A percentile compares a stretch with the other conserved stretches of the same genome.
Conservation (phyloP, 2,329 filamentous ascomycete species). For the Parasarocladium wereldwijsianum region DNA sequence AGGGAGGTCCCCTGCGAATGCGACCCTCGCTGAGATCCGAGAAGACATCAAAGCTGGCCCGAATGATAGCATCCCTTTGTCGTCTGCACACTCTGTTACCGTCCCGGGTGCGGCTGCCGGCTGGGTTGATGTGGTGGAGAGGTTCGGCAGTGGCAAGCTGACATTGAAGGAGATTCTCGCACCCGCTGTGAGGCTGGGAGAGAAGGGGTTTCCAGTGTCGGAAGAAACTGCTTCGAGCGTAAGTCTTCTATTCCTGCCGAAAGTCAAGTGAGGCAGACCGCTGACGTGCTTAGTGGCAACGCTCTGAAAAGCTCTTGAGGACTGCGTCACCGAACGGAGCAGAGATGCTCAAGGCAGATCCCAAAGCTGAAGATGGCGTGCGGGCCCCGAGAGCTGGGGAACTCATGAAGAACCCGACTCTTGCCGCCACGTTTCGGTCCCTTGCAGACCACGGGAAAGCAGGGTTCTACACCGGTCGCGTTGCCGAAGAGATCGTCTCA, state of each 20-base stretch:
- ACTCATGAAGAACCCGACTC: constrained; percentile 70
- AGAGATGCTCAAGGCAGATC: constrained; percentile 76
- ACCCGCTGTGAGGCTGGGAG: constrained; percentile 73
- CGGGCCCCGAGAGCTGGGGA: constrained; percentile 69
- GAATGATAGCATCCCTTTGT: constrained; percentile 50
- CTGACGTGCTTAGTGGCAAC: constrained; percentile 65
- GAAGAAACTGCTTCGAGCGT: constrained; percentile 60
- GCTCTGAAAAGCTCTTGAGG: constrained; percentile 47
- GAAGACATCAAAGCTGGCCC: constrained; percentile 46
- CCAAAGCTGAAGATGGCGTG: constrained; percentile 50
- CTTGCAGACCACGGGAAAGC: constrained; percentile 70
- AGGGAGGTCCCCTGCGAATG: constrained; percentile 61
- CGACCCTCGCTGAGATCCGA: constrained; percentile 55
- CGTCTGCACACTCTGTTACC: constrained; percentile 67
- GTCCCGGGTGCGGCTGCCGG: constrained; percentile 84
- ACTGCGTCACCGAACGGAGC: constrained; percentile 69
- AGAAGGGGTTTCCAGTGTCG: constrained; percentile 80
- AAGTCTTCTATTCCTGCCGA: constrained; percentile 26
- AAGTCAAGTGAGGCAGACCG: no score
- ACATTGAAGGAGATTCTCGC: constrained; percentile 61
- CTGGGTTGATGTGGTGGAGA: constrained; percentile 80
- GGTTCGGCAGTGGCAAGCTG: constrained; percentile 79
- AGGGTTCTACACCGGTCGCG: constrained; percentile 77
- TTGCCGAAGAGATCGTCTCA: constrained; percentile 69
- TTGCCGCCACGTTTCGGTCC: constrained; percentile 68